Evolutionary conservation across 345 rosid species (phyloP), one percentile per base, ranked within the genome.

Genomic region (Gossypium raimondii): DNA sequence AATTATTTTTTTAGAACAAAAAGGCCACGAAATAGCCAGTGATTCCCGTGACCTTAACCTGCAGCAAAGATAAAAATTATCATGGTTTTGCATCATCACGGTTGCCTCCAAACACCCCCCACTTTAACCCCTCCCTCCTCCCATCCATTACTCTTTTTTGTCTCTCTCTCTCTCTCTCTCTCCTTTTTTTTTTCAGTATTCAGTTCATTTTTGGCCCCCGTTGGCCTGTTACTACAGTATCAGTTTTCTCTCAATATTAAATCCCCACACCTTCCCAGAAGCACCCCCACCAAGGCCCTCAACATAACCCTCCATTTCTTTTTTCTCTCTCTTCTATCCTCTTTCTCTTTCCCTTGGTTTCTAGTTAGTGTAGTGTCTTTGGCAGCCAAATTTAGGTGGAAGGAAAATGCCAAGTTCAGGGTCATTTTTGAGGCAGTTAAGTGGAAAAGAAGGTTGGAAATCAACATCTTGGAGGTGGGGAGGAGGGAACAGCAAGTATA

Each of bases 391-490:
- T 41, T 50, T 16, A 50, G 12, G 53, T 18, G 4, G 64, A 5
- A 27, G 18, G 2, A 48, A 73, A 77, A 81, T 77, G 81, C 72
- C 81, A 7, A 80, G 71, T 64, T 86, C 92, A 58, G 84, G 80
- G 63, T 85, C 93, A 41, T 85, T 85, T 83, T 58, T 86, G 63
- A 87, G 88, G 74, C 92, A 87, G 83, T 82, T 85, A 1, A 86
- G 93, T 73, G 81, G 84, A n/a, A 87, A 77, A 79, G 96, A 89
- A 75, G 79, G 78, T 24, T 83, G 88, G 86, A 85, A 81, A 76
- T 86, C 93, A 8, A 77, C 85, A 51, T 92, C 93, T 2, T 81
- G 59, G 79, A 81, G 89, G 83, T 87, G 93, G 97, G 76, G 75
- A 0, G 68, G 79, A 34, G 41, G 41, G 41, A 34, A 34, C 41